Base-by-base conservation (phyloP, 176 grass and related monocot genomes). In the Eleusine coracana region DNA sequence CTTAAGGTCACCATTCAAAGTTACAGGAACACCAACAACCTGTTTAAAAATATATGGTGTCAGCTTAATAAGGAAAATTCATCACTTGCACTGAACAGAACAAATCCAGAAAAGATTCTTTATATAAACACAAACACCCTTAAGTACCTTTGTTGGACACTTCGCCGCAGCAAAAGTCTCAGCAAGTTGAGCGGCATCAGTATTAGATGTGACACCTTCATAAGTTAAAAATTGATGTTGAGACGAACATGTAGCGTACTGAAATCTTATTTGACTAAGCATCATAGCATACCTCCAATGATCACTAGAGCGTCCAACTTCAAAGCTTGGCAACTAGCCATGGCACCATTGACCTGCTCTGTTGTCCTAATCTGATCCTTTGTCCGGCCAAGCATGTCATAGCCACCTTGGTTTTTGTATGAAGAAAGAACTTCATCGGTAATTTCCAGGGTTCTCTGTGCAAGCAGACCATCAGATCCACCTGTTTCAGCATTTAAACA, bases 391-490 rank as follows among this genome's bases (percentile, higher is more conserved):
- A 99, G 96, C 83, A 99, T 88, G 83, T 99, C 96, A 89, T 99
- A 99, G 71, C 96, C 96, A 86, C 96, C 96, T 99, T 99, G 96
- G 80, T 99, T 99, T 90, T 94, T 96, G 61, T 99, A 96, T 16
- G 93, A 91, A 89, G 91, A 92, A 83, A 99, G 89, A 88, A 94
- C 71, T 85, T 92, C 91, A 79, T 96, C 77, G 2, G 93, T 99
- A n/a, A 99, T 93, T 82, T 99, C 93, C 85, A 99, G 82, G 61
- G 91, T 88, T 83, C 89, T 99, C 73, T 99, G 91, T 88, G 91
- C 96, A 79, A 99, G 92, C 70, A 99, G 87, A 54, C 96, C 96
- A 70, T 99, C 96, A 2, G 91, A 90, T 52, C 96, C 96, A 42
- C 96, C 96, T 99, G 52, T 90, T 92, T 72, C 69, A 74, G 84